phyloP scores from a whole-genome alignment of 768 basidiomycete genomes.

The Cystofilobasidium capitatum region DNA sequence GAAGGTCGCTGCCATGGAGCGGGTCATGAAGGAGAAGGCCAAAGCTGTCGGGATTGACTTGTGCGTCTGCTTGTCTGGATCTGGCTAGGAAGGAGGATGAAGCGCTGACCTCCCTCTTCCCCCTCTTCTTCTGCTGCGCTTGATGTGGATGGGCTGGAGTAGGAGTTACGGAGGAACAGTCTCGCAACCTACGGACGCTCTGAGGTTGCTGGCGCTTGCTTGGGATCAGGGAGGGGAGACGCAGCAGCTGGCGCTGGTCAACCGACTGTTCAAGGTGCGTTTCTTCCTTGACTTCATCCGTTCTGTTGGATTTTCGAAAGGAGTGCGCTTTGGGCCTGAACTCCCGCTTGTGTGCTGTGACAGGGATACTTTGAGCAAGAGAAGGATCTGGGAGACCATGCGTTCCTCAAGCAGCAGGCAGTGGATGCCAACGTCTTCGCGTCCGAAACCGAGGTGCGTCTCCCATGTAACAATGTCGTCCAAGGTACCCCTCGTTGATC shows the following conservation, averaged over 20 bases:
- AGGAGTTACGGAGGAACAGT: slow-evolving; percentile 56
- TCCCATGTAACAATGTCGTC: neutral
- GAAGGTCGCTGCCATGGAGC: slow-evolving; percentile 43
- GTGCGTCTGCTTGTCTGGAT: slow-evolving; percentile 40
- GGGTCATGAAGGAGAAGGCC: slow-evolving; percentile 48
- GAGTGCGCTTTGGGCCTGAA: neutral
- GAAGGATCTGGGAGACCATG: slow-evolving; percentile 54
- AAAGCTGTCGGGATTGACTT: slow-evolving; percentile 52
- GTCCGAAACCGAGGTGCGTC: slow-evolving; percentile 53
- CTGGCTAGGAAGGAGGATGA: neutral
- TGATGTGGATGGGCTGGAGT: neutral
- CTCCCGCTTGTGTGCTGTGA: slow-evolving; percentile 33
- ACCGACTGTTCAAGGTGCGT: slow-evolving; percentile 43
- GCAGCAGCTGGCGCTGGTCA: slow-evolving; percentile 52
- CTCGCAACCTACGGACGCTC: slow-evolving; percentile 58
- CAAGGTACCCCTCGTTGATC: slow-evolving; percentile 5
- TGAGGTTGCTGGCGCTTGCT: slow-evolving; percentile 63
- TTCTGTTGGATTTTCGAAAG: neutral
- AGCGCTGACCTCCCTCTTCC: neutral
- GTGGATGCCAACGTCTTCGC: slow-evolving; percentile 50
- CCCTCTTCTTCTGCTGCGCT: slow-evolving; percentile 6
- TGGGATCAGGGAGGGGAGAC: slow-evolving; percentile 53
- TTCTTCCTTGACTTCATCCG: neutral
- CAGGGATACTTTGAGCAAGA: slow-evolving; percentile 57
- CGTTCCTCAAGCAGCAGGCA: slow-evolving; percentile 54